Conservation (phyloP, 148 eudicot genomes). For the Persicaria tinctoria region DNA sequence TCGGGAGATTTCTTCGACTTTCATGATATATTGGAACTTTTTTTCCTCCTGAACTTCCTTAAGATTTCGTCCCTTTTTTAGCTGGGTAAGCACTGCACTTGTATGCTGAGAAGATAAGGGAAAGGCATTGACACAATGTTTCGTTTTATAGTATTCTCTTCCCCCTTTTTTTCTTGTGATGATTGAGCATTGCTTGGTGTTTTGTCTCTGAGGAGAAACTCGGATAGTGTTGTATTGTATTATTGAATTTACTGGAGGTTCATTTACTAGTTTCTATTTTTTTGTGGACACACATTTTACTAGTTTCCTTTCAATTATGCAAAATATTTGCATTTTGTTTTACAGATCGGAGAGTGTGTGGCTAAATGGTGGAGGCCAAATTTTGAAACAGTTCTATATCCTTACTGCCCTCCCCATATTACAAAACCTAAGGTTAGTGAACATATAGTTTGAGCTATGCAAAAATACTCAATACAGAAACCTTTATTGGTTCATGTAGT, state of each 20-base stretch:
- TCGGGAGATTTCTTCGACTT: too few species aligned
- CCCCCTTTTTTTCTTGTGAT: not conserved
- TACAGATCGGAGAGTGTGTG: conserved; percentile 88
- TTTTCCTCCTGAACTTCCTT: too few species aligned
- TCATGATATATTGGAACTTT: too few species aligned
- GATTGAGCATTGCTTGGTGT: not conserved
- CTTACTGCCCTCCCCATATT: conserved; percentile 77
- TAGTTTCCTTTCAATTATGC: not conserved
- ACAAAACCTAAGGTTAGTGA: conserved; percentile 61
- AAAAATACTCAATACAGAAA: not conserved
- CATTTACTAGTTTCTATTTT: not conserved
- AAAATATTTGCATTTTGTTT: not conserved
- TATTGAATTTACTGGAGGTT: not conserved
- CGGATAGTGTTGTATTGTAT: not conserved
- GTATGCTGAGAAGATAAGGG: too few species aligned
- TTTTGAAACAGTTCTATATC: conserved; percentile 66
- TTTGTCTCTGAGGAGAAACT: not conserved
- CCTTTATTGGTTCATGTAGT: not conserved
- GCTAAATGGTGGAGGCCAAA: conserved; percentile 85
- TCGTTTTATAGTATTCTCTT: not conserved
- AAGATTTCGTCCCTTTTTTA: too few species aligned
- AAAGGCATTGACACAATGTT: not conserved
- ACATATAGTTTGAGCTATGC: not conserved
- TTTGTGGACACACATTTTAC: not conserved
- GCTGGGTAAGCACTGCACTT: not conserved